Percentiles rank a stretch among this genome's conserved stretches.
phyloP scores from a whole-genome alignment of 208 protist genomes.

The Strigomonas culicis region DNA sequence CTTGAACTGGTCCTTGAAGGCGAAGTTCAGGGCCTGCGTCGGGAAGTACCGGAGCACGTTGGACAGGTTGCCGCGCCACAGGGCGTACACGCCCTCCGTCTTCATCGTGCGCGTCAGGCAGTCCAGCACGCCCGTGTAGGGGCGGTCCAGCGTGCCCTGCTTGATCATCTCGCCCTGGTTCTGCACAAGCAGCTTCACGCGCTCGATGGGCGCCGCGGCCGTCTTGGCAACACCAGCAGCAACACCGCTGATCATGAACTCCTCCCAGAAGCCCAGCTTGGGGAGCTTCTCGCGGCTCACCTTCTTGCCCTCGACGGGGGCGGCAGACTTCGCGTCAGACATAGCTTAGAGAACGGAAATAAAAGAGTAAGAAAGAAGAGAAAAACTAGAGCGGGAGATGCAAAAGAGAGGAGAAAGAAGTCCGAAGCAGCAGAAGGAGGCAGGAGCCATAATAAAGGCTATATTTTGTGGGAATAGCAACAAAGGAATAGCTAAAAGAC shows the following conservation, averaged over 20 bases:
- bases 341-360: background rate
- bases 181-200: slow-evolving; percentile 96
- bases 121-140: slow-evolving; percentile 95
- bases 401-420: slow-evolving; percentile 13
- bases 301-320: slow-evolving; percentile 12
- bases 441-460: background rate
- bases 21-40: slow-evolving; percentile 98
- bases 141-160: slow-evolving; percentile 63
- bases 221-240: slow-evolving; percentile 91
- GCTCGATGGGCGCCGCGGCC: slow-evolving; percentile 93
- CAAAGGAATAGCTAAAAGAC: too few relatives aligned
- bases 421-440: background rate
- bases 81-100: slow-evolving; percentile 92
- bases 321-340: slow-evolving; percentile 21
- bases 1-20: slow-evolving; percentile 97
- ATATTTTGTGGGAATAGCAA: background rate
- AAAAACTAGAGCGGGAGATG: background rate
- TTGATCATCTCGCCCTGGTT: slow-evolving; percentile 87
- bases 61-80: slow-evolving; percentile 97
- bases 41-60: slow-evolving; percentile 98
- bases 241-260: slow-evolving; percentile 82
- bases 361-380: slow-evolving; percentile 1
- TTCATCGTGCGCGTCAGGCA: slow-evolving; percentile 91
- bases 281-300: slow-evolving; percentile 32
- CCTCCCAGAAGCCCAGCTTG: slow-evolving; percentile 63